Conservation (phyloP, 805 yeast genomes). For the Suhomyces xylopsoci region DNA sequence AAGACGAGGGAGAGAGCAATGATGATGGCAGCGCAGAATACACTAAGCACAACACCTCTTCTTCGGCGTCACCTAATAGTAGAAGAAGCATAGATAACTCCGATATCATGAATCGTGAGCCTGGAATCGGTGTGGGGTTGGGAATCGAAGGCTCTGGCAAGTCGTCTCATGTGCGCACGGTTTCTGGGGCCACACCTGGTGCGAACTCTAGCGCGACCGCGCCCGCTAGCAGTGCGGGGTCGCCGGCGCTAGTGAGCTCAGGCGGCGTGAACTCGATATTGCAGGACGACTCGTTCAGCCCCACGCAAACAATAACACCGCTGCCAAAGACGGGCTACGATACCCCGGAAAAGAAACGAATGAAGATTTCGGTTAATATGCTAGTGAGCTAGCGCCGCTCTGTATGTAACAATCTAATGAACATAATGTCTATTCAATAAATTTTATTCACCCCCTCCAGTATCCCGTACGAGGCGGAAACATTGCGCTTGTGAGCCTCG, state of each 20-base stretch:
- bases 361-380: conserved; percentile 43
- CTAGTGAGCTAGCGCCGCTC: conserved; percentile 29
- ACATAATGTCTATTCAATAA: not conserved
- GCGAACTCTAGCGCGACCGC: not conserved
- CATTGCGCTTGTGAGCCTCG: not conserved
- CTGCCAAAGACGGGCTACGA: conserved; percentile 12
- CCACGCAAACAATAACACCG: not conserved
- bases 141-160: not conserved
- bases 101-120: conserved; percentile 2
- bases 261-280: not conserved
- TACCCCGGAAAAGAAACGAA: conserved; percentile 28
- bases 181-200: not conserved
- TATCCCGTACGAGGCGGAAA: no score
- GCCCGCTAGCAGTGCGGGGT: not conserved
- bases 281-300: not conserved
- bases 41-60: not conserved
- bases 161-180: not conserved
- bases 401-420: not conserved
- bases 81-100: conserved; percentile 7
- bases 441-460: no score
- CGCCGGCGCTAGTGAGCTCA: not conserved
- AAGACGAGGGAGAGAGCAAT: not conserved
- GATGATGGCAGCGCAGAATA: not conserved
- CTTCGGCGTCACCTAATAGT: conserved; percentile 1
- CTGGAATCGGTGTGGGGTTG: not conserved